phyloP scores from a whole-genome alignment of 1,139 yeast genomes.

The Blastobotrys apis region DNA sequence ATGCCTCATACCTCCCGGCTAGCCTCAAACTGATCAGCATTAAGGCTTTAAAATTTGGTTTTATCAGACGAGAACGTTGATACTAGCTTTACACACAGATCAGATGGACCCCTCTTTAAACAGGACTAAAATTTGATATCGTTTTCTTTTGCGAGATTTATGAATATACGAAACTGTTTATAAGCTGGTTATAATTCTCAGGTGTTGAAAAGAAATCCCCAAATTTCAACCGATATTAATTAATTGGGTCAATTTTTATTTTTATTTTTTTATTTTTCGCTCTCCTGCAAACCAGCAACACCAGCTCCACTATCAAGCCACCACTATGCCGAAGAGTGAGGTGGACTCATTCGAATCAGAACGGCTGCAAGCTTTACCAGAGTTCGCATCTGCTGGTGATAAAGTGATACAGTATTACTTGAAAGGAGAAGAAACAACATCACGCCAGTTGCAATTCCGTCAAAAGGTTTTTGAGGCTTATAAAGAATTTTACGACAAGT shows the following conservation, averaged over 20 bases:
- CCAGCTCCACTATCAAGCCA: neutral
- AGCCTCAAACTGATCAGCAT: too few species aligned
- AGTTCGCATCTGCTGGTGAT: neutral
- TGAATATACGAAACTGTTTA: too few species aligned
- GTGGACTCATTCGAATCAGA: neutral
- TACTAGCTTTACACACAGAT: too few species aligned
- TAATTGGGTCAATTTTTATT: neutral
- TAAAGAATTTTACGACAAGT: neutral
- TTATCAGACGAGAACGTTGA: too few species aligned
- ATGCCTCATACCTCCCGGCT: too few species aligned
- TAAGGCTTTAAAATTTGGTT: too few species aligned
- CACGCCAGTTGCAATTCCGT: too few species aligned
- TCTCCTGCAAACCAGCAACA: neutral
- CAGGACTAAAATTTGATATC: too few species aligned
- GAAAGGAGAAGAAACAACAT: neutral
- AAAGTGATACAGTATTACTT: neutral
- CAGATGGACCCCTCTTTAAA: too few species aligned
- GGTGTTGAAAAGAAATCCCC: neutral
- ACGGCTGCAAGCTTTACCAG: neutral
- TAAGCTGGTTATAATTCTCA: neutral
- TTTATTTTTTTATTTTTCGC: neutral
- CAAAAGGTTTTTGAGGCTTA: too few species aligned
- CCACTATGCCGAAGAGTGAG: neutral
- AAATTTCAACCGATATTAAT: neutral
- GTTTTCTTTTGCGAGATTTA: too few species aligned